Evolutionary conservation across 345 rosid genomes (phyloP), one percentile per base, ranked within the genome.

Genomic region (Dimocarpus longan): DNA sequence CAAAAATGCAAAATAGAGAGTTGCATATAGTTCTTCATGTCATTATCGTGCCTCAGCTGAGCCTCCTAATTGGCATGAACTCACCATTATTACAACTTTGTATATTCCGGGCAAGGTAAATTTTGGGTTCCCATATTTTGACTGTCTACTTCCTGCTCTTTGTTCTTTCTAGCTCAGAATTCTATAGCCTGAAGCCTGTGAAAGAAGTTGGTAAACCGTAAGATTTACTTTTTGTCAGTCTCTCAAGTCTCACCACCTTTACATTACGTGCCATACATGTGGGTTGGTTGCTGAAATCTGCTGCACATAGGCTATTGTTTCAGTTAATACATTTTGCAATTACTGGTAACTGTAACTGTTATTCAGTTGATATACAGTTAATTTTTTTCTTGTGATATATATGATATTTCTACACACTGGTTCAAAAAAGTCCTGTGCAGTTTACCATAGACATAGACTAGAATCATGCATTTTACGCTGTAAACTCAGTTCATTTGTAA

Each of bases 91-190:
- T 69, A 54, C 77, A 26, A 65, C 68, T 66, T 24, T 80, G 82
- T 83, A 70, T 70, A 77, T 78, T 74, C 73, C 46, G 7, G 56
- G 39, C 42, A 59, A 73, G 84, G 87, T 78, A 81, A 84, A 54
- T 82, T 78, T 74, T 78, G 80, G 79, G 76, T 46, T 18, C 24
- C 72, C 26, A 73, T 54, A 72, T 42, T 63, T 83, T 46, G 12
- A 46, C 52, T 22, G 68, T 37, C 76, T 69, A 62, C 37, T 44
- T 66, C 68, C 46, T 32, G 19, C 21, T 40, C 68, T 16, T 74
- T 42, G 52, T 77, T 69, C 43, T 32, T 46, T 46, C 10, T 71
- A 22, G 46, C 68, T 66, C 76, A 39, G 68, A 10, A 62, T 57
- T 28, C 60, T 50, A 74, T 24, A 44, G 81, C 46, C 65, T 18